A percentile compares a stretch with the other conserved stretches of the same genome.
Conservation (phyloP, 768 basidiomycete genomes). For the Agaricus sinodeliciosus region DNA sequence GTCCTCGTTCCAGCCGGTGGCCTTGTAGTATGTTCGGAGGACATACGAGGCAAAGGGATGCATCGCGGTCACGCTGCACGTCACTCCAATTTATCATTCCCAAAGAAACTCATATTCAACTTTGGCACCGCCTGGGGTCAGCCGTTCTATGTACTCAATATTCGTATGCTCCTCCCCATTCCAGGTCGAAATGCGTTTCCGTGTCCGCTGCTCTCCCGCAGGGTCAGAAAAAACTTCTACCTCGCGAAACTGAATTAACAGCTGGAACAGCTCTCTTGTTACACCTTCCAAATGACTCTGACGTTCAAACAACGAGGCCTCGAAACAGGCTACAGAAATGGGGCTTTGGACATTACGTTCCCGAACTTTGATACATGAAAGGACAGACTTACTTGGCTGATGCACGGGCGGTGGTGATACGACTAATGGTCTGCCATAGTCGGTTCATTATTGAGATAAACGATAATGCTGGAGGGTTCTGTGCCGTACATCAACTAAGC, state of each 20-base stretch:
- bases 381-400: neutral
- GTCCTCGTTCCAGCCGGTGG: slow-evolving; percentile 97
- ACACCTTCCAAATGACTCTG: neutral
- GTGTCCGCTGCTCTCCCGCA: neutral
- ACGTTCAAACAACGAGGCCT: neutral
- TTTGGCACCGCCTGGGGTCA: neutral
- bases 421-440: neutral
- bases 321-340: slow-evolving; percentile 8
- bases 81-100: neutral
- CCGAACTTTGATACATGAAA: neutral
- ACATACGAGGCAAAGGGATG: slow-evolving; percentile 87
- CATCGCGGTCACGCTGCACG: slow-evolving; percentile 27
- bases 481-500: neutral
- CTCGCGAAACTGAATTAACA: neutral
- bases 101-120: neutral
- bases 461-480: neutral
- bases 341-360: neutral
- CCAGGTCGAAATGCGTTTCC: neutral
- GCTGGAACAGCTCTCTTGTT: neutral
- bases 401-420: neutral
- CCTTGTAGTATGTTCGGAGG: slow-evolving; percentile 80
- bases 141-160: slow-evolving; percentile 1
- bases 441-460: slow-evolving; percentile 6
- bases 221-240: neutral
- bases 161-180: neutral